Base-by-base conservation (phyloP, 257 asterid species). In the Lithospermum erythrorhizon region DNA sequence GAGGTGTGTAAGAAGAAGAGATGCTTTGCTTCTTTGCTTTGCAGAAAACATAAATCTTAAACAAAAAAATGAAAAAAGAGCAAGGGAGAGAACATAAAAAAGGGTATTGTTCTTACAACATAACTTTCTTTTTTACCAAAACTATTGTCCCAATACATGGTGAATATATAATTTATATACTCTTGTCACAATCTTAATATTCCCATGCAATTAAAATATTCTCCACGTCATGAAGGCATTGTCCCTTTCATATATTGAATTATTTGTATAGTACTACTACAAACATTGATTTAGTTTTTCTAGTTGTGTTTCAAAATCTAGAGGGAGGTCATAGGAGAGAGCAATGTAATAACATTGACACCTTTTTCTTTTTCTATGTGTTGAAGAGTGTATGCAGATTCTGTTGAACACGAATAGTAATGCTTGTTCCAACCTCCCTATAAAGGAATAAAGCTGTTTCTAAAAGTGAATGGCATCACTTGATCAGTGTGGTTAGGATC, bases 1-100 rank as follows among this genome's bases (percentile, higher is more conserved):
- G 58, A 67, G 68, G 59, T 76, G 78, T 74, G 70, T 69, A 67
- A 67, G 71, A 69, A 52, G 73, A 76, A 52, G 73, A 76, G 83
- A 87, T 85, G 82, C 95, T 78, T 87, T 87, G 90, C 95, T 85
- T 90, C 78, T 72, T 72, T 66, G 61, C 78, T 70, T 75, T 72
- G 67, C 71, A 61, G 66, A 65, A 41, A 69, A 41, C 49, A 41
- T 5, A 32, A 32, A 32, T 32, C 45, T 32, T 6, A 41, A 77
- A 70, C 51, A 65, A 57, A 54, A 59, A 20, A 49, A 51, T 47
- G 49, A 27, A 10, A n/a, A 65, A 54, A 57, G 47, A 65, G 61
- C 49, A 27, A 69, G 18, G 58, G 67, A 61, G 35, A 21, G 61
- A 59, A 53, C 14, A 45, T 59, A 53, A 60, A 70, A 73, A 68